A percentile compares a stretch with the other conserved stretches of the same genome.
Conservation (phyloP, 176 grass and related monocot species). For the Carex littledalei region DNA sequence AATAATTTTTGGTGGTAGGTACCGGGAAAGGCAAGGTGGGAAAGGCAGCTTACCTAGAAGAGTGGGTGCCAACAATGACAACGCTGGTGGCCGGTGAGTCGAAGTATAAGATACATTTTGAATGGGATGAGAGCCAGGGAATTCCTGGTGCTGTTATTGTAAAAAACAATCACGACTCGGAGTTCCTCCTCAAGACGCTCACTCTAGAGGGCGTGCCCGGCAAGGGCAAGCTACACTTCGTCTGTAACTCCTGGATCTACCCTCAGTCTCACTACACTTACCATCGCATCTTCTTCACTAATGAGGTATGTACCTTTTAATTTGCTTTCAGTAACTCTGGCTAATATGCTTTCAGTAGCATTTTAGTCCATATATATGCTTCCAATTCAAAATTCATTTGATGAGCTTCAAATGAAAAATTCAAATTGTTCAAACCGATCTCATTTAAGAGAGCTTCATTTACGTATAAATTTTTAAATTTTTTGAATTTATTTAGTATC, state of each 20-base stretch:
- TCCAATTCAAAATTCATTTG: too few species aligned
- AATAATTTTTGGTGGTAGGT: constrained; percentile 6
- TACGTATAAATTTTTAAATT: too few species aligned
- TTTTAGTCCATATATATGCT: too few species aligned
- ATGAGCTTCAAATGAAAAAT: too few species aligned
- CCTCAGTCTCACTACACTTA: constrained; percentile 35
- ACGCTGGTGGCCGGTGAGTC: constrained; percentile 40
- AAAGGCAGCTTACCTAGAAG: constrained; percentile 38
- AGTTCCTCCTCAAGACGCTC: constrained; percentile 79
- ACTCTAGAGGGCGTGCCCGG: constrained; percentile 47
- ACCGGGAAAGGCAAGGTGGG: constrained; percentile 32
- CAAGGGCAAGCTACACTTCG: constrained; percentile 41
- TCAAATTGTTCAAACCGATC: too few species aligned
- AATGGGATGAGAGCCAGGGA: constrained; percentile 57
- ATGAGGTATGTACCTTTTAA: constrained; percentile 35
- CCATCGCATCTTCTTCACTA: constrained; percentile 60
- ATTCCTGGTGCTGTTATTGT: constrained; percentile 58
- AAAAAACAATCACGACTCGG: constrained; percentile 39
- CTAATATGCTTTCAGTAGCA: too few species aligned
- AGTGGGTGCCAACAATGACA: constrained; percentile 33
- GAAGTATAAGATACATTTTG: constrained; percentile 39
- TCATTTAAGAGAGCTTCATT: too few species aligned
- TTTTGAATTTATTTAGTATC: too few species aligned
- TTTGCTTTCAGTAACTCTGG: neutral
- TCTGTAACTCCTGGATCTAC: constrained; percentile 74